Evolutionary conservation across 2,329 filamentous ascomycete genomes (phyloP).

Genomic region (Verticillium albo-atrum): DNA sequence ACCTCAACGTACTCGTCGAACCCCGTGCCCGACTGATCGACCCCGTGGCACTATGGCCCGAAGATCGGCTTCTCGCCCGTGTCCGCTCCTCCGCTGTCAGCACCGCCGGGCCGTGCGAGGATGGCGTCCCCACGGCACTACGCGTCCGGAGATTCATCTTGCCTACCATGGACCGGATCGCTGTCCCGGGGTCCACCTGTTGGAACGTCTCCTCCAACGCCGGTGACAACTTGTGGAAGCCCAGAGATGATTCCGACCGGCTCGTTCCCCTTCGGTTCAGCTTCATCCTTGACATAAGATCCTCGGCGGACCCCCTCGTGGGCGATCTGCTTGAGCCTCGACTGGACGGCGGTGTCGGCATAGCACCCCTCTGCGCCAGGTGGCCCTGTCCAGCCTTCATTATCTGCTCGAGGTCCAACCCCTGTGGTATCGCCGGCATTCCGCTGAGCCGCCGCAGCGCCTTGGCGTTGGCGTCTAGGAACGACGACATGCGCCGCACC

Average conservation of each 20-base stretch:
- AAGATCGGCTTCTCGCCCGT: background rate
- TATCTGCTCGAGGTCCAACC: conserved; percentile 23
- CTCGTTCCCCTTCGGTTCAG: conserved; percentile 13
- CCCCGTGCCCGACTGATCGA: conserved; percentile 5
- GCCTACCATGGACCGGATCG: conserved; percentile 26
- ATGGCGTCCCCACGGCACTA: conserved; percentile 12
- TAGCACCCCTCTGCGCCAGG: conserved; percentile 2
- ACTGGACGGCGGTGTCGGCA: conserved; percentile 26
- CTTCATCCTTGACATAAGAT: conserved; percentile 4
- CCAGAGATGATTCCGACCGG: conserved; percentile 6
- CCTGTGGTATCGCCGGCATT: conserved; percentile 24
- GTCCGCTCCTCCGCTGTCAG: background rate
- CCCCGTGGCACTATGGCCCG: conserved; percentile 2
- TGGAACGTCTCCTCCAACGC: conserved; percentile 13
- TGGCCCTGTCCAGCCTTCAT: conserved; percentile 18
- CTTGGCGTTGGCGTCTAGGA: conserved; percentile 37
- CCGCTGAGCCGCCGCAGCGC: conserved; percentile 35
- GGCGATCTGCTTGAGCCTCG: conserved; percentile 24
- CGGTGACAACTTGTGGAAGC: background rate
- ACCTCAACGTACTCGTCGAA: conserved; percentile 15
- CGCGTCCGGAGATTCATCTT: conserved; percentile 26
- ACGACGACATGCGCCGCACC: conserved; percentile 37
- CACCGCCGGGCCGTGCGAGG: conserved; percentile 7
- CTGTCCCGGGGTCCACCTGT: conserved; percentile 19
- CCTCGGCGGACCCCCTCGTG: conserved; percentile 6